Conservation (phyloP, 805 yeast genomes). For the Ogataea methanolica region DNA sequence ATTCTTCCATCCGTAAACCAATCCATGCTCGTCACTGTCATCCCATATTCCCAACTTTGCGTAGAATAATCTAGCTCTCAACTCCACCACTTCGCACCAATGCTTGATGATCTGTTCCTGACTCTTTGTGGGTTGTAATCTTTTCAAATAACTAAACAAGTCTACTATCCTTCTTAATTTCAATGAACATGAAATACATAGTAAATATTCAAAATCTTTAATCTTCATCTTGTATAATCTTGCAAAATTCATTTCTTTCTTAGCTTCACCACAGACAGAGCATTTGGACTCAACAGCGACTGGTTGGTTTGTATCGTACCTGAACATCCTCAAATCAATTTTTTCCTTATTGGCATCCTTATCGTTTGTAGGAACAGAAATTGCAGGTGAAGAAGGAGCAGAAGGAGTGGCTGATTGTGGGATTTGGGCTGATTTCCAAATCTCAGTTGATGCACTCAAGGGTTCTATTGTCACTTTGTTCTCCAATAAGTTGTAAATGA, state of each 20-base stretch:
- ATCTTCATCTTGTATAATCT: conserved; percentile 65
- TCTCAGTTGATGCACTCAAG: conserved; percentile 74
- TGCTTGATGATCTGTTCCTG: conserved; percentile 40
- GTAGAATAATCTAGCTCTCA: conserved; percentile 78
- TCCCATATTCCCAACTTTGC: conserved; percentile 80
- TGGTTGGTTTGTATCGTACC: conserved; percentile 46
- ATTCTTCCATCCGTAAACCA: conserved; percentile 31
- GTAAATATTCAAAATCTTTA: conserved; percentile 46
- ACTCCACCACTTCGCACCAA: conserved; percentile 61
- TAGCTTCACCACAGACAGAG: conserved; percentile 75
- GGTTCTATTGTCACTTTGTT: conserved; percentile 86
- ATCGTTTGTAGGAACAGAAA: conserved; percentile 4
- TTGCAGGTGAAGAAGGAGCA: conserved; percentile 11
- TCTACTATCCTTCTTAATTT: conserved; percentile 82
- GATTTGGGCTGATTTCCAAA: conserved; percentile 41
- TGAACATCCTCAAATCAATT: conserved; percentile 15
- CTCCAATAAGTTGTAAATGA: conserved; percentile 67
- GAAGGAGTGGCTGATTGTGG: conserved; percentile 9
- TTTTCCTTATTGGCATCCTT: conserved; percentile 10
- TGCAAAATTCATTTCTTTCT: conserved; percentile 69
- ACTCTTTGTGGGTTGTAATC: conserved; percentile 22
- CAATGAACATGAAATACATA: conserved; percentile 78
- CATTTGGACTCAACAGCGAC: conserved; percentile 75
- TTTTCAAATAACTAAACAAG: conserved; percentile 69
- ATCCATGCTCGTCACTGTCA: conserved; percentile 25